A percentile compares a stretch with the other conserved stretches of the same genome.
Evolutionary conservation across 345 rosid genomes (phyloP).

Genomic region (Mangifera indica): DNA sequence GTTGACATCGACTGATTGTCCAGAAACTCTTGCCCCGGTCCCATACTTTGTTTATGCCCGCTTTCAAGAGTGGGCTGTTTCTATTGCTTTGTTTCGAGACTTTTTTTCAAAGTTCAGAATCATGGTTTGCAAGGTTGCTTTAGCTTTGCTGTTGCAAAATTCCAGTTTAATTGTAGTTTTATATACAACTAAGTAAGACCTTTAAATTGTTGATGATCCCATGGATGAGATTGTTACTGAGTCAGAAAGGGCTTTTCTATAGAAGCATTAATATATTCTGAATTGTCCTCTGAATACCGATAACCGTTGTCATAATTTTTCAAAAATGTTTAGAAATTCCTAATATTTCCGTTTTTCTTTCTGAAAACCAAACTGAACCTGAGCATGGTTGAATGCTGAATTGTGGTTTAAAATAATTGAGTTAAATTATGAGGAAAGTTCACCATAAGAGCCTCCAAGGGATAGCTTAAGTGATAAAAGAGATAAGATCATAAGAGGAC

Average conservation of each 20-base stretch:
- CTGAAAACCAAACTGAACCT: no score
- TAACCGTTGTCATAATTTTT: neutral
- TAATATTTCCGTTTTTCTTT: no score
- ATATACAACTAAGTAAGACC: neutral
- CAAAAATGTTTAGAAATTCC: no score
- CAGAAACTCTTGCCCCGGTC: neutral
- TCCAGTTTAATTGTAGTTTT: neutral
- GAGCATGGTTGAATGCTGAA: neutral
- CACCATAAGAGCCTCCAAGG: no score
- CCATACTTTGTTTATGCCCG: neutral
- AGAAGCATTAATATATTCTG: neutral
- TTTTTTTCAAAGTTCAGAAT: neutral
- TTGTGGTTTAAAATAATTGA: neutral
- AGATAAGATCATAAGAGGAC: no score
- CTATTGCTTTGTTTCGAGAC: neutral
- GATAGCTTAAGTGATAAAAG: no score
- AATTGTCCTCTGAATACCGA: neutral
- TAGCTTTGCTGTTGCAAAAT: neutral
- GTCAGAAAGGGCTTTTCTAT: neutral
- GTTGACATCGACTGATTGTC: neutral
- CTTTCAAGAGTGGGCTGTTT: neutral
- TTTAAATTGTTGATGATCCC: neutral
- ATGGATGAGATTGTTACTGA: no score
- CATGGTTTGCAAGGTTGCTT: neutral
- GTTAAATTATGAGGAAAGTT: neutral